These are phyloP conservation scores for Phytopythium litorale DNA, from an alignment of 352 stramenopile species.

Conservation along the genomic window DNA sequence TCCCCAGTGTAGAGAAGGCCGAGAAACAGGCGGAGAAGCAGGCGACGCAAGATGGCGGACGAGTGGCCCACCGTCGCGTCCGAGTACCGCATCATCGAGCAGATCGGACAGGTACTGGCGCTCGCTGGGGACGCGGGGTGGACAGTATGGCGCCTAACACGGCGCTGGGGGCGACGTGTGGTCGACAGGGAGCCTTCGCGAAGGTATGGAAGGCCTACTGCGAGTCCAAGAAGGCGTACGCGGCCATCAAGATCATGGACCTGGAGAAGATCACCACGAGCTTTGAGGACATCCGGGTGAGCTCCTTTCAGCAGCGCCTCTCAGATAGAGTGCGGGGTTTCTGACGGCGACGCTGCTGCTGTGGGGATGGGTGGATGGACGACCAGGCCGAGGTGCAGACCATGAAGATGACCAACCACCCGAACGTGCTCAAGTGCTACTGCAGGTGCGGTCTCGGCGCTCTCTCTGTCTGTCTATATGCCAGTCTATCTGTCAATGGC, in stretches of 20 bases:
- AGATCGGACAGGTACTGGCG: constrained; percentile 72
- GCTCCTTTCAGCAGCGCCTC: constrained; percentile 2
- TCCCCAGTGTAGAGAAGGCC: neutral
- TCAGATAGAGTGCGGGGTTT: neutral
- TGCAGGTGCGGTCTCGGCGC: constrained; percentile 51
- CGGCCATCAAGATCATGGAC: constrained; percentile 99
- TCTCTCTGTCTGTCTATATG: neutral
- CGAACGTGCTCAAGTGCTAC: constrained; percentile 98
- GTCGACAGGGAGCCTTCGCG: constrained; percentile 92
- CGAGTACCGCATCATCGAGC: constrained; percentile 89
- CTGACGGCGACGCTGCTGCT: neutral
- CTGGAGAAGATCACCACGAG: constrained; percentile 98
- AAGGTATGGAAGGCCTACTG: constrained; percentile 97
- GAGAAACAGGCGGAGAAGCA: neutral
- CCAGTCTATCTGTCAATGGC: too few species aligned
- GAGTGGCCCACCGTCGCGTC: constrained; percentile 81
- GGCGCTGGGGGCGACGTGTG: neutral
- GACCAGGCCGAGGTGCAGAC: constrained; percentile 93
- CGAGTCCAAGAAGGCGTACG: constrained; percentile 77
- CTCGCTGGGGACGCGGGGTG: neutral
- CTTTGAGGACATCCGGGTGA: constrained; percentile 88
- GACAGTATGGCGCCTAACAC: too few species aligned
- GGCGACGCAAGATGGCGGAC: constrained; percentile 49
- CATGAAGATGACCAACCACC: constrained; percentile 98
- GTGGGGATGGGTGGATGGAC: neutral